Evolutionary conservation across 805 yeast species (phyloP).

Genomic region (Schwanniomyces pseudopolymorphus): DNA sequence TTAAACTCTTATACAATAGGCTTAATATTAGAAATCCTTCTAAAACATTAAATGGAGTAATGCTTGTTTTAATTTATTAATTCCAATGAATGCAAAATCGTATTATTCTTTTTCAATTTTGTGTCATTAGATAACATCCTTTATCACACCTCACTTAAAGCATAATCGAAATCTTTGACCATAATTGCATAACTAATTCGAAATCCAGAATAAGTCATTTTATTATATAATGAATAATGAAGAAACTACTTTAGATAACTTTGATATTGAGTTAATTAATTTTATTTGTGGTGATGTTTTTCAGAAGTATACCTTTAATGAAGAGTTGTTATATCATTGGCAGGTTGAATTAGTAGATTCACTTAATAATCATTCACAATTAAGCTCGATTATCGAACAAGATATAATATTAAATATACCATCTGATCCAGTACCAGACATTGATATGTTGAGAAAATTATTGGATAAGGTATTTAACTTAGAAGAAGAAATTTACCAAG

Average conservation of each 20-base stretch:
- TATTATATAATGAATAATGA: background rate
- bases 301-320: conserved; percentile 24
- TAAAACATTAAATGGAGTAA: too few species aligned
- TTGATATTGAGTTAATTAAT: conserved; percentile 18
- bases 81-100: too few species aligned
- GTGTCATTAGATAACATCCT: background rate
- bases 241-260: background rate
- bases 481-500: conserved; percentile 24
- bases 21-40: too few species aligned
- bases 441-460: conserved; percentile 6
- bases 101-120: background rate
- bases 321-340: conserved; percentile 32
- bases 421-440: conserved; percentile 5
- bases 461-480: conserved; percentile 15
- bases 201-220: too few species aligned
- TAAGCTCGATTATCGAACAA: conserved; percentile 23
- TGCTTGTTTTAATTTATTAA: too few species aligned
- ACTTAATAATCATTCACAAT: conserved; percentile 15
- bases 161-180: too few species aligned
- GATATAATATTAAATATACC: conserved; percentile 17
- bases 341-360: conserved; percentile 32
- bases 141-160: background rate
- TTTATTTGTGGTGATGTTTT: conserved; percentile 21
- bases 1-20: too few species aligned
- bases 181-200: too few species aligned